Evolutionary conservation across 2,329 filamentous ascomycete species (phyloP).

Genomic region (Paracorniculantispora psalliotae): DNA sequence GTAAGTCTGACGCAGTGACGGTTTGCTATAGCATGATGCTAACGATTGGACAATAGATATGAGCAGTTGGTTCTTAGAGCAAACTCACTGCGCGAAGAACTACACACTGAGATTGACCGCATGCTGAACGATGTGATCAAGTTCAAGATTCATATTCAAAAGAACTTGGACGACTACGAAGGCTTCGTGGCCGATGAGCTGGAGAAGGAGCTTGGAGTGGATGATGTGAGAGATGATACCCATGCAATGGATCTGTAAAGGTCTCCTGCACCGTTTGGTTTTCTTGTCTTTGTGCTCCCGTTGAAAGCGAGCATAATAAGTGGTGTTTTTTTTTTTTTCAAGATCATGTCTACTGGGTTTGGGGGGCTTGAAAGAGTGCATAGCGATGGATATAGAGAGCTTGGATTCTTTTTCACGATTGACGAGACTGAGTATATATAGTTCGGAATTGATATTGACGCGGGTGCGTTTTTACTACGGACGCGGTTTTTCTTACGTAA

Average conservation of each 20-base stretch:
- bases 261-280: neutral
- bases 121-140: slow-evolving; percentile 97
- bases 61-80: slow-evolving; percentile 86
- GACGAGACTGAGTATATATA: slow-evolving; percentile 9
- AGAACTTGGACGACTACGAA: slow-evolving; percentile 89
- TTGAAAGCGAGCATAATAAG: neutral
- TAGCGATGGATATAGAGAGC: neutral
- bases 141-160: slow-evolving; percentile 97
- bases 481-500: too few species aligned
- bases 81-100: slow-evolving; percentile 81
- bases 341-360: neutral
- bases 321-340: neutral
- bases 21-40: neutral
- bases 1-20: slow-evolving; percentile 46
- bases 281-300: neutral
- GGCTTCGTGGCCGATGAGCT: slow-evolving; percentile 89
- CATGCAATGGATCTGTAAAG: slow-evolving; percentile 41
- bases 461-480: too few species aligned
- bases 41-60: slow-evolving; percentile 53
- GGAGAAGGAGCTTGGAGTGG: slow-evolving; percentile 73
- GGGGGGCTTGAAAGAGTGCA: neutral
- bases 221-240: slow-evolving; percentile 52
- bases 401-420: neutral
- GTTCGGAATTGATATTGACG: too few species aligned
- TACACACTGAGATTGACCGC: slow-evolving; percentile 94